Base-by-base conservation (phyloP, 805 yeast genomes). In the Jamesozyma piceae region DNA sequence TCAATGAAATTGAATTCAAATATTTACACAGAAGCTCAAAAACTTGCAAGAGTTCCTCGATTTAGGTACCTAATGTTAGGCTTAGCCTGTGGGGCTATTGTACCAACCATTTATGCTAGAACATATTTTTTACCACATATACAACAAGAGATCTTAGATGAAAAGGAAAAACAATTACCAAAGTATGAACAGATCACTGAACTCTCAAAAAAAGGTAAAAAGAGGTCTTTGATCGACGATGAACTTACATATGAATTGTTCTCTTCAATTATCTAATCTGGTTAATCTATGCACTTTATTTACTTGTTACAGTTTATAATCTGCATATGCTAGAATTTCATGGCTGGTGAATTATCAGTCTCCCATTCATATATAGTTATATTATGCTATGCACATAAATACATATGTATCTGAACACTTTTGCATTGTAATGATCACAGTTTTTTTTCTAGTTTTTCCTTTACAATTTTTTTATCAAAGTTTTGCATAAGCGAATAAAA, bases 11-110 rank as follows among this genome's bases (percentile, higher is more conserved):
- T 57, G 32, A 53, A 54, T 43, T 43, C 61, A 24, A 46, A 47
- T 19, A 41, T 50, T 20, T 57, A 52, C 36, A 33, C 52, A 29
- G 63, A 59, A 37, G 62, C 61, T 3, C 60, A 55, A 40, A 24
- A 44, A 29, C 47, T 50, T 15, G 60, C 59, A 3, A 47, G 52
- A 31, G 42, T 39, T 28, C 63, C 63, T 0, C 49, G 52, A 19
- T 50, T 57, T 46, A 52, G 47, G 29, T 51, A 51, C 34, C 33
- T 57, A 33, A 44, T 57, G 47, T 33, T 57, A 26, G 64, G 60
- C 8, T 34, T 52, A 13, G 49, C 51, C 2, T 52, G 61, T 33
- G 62, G 58, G 24, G 59, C 62, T 3, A 46, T 53, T 27, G 52
- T 58, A 3, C 64, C 64, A 4, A 50, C 60, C 2, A 44, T 57